These are phyloP conservation scores for Phialemoniopsis sp. DNA, from an alignment of 2,329 filamentous ascomycete species.

Conservation along the genomic window DNA sequence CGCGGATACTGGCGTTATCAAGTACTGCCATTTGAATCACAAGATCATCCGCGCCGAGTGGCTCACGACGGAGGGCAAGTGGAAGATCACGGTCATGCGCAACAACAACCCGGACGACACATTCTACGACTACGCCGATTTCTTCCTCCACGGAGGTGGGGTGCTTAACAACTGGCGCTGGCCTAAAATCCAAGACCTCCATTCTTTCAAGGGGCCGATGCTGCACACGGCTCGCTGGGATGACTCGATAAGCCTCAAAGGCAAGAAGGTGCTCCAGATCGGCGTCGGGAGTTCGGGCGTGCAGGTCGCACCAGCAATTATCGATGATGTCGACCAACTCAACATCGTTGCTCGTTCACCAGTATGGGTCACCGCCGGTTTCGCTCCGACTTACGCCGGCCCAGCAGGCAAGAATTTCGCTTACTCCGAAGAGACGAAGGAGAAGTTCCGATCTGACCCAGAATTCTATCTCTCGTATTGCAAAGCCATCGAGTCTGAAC, in stretches of 20 bases:
- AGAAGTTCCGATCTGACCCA: too few species aligned
- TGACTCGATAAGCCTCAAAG: conserved; percentile 15
- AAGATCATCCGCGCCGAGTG: conserved; percentile 21
- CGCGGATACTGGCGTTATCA: conserved; percentile 23
- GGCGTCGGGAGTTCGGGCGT: conserved; percentile 22
- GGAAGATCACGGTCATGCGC: conserved; percentile 24
- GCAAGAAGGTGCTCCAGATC: conserved; percentile 22
- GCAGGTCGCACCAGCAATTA: conserved; percentile 18
- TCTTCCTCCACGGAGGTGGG: not conserved
- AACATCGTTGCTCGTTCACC: conserved; percentile 11
- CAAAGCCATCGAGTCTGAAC: too few species aligned
- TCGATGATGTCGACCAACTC: conserved; percentile 6
- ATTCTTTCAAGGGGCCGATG: too few species aligned
- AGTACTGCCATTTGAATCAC: conserved; percentile 6
- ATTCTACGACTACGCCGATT: not conserved
- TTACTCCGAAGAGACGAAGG: too few species aligned
- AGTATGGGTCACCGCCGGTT: too few species aligned
- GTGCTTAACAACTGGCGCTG: not conserved
- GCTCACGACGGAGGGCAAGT: conserved; percentile 27
- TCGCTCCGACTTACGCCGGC: conserved; percentile 1
- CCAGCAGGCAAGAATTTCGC: conserved; percentile 4
- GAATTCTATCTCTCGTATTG: too few species aligned
- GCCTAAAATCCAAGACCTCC: not conserved
- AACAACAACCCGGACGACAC: not conserved
- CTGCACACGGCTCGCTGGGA: too few species aligned